Conservation (phyloP, 1,284 basidiomycete species). For the Papiliotrema terrestris region DNA sequence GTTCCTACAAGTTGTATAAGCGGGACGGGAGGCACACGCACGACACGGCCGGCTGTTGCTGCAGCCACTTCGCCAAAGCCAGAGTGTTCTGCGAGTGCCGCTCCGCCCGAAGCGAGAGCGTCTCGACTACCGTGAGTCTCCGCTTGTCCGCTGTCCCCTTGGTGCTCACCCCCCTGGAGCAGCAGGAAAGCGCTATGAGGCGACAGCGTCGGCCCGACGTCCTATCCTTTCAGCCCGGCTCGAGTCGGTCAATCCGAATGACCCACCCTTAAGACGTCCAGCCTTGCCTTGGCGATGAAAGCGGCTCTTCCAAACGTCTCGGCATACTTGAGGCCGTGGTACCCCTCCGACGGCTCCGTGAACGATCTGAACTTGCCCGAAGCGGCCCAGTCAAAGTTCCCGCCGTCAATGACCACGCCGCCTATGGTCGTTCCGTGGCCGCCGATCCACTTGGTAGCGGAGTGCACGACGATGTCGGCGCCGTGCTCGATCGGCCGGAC, state of each 20-base stretch:
- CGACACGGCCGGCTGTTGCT: constrained; percentile 41
- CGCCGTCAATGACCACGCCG: constrained; percentile 75
- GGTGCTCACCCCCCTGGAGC: constrained; percentile 59
- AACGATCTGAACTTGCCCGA: constrained; percentile 67
- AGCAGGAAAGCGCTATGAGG: constrained; percentile 79
- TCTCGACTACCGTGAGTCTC: constrained; percentile 56
- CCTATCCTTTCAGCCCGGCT: constrained; percentile 29
- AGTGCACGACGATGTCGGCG: constrained; percentile 81
- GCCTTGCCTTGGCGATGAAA: constrained; percentile 56
- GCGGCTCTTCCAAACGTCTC: constrained; percentile 70
- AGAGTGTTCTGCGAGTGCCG: constrained; percentile 13
- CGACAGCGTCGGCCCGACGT: constrained; percentile 70
- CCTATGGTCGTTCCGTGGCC: constrained; percentile 85
- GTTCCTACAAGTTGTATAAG: no score
- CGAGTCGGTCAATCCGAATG: no score
- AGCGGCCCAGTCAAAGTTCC: constrained; percentile 82
- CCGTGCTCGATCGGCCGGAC: constrained; percentile 49
- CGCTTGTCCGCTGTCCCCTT: background rate
- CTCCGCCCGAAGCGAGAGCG: constrained; percentile 66
- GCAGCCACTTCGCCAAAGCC: constrained; percentile 58
- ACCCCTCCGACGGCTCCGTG: constrained; percentile 75
- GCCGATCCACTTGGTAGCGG: constrained; percentile 88
- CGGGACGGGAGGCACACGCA: no score
- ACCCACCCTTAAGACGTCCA: background rate
- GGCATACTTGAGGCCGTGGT: constrained; percentile 71